Conservation (phyloP, 2,329 filamentous ascomycete genomes). For the Botrytis elliptica region DNA sequence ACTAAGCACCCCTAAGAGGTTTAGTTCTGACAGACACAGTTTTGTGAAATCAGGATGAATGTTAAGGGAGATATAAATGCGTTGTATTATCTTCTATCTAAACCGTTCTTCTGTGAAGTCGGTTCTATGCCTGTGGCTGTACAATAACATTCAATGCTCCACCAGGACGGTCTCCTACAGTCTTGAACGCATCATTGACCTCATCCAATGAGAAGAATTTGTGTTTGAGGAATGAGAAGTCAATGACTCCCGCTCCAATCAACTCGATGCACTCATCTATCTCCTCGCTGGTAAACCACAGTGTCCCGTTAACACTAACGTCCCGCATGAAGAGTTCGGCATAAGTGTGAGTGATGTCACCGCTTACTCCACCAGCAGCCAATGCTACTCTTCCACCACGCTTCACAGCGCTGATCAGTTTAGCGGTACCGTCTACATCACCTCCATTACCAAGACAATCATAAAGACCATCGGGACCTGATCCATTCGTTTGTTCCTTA, state of each 20-base stretch:
- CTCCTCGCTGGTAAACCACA: neutral
- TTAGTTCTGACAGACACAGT: neutral
- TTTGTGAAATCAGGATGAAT: neutral
- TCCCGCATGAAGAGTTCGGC: neutral
- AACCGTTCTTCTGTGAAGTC: neutral
- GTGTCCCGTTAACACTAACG: neutral
- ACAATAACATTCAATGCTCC: neutral
- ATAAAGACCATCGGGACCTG: neutral
- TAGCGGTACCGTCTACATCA: neutral
- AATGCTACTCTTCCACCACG: neutral
- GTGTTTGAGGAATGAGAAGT: neutral
- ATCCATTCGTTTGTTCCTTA: neutral
- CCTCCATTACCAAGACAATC: slow-evolving; percentile 7
- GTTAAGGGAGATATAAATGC: no score
- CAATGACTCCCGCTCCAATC: neutral
- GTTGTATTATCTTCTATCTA: neutral
- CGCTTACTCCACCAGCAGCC: neutral
- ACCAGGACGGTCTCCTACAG: neutral
- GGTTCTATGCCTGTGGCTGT: neutral
- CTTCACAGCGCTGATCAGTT: neutral
- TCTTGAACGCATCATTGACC: neutral
- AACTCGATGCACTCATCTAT: neutral
- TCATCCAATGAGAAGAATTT: neutral
- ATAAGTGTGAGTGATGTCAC: neutral
- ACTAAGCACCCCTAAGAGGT: neutral